Evolutionary conservation across 345 rosid genomes (phyloP).

Genomic region (Dipteronia sinensis): DNA sequence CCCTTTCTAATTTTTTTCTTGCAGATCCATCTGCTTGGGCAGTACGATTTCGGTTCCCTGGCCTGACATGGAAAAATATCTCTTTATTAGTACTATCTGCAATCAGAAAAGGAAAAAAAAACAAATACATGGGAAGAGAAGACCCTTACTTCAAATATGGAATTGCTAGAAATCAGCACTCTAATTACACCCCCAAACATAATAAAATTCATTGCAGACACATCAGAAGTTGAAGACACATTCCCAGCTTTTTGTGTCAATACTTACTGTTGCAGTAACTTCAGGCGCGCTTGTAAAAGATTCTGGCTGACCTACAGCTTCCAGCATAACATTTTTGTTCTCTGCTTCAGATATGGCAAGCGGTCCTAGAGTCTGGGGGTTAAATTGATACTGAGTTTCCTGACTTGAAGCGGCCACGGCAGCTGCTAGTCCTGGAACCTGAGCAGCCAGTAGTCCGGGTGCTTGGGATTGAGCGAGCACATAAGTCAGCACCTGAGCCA

Average conservation of each 20-base stretch:
- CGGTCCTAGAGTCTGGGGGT: slow-evolving; percentile 9
- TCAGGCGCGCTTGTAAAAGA: neutral
- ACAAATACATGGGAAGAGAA: neutral
- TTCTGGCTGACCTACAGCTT: slow-evolving; percentile 5
- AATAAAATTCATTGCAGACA: slow-evolving; percentile 36
- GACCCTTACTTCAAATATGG: neutral
- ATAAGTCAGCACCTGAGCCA: slow-evolving; percentile 41
- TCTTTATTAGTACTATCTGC: slow-evolving; percentile 84
- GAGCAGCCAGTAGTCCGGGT: slow-evolving; percentile 17
- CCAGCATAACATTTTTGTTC: neutral
- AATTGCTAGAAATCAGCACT: neutral
- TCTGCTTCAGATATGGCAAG: slow-evolving; percentile 2
- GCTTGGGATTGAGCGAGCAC: slow-evolving; percentile 37
- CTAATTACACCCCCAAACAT: neutral
- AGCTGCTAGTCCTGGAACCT: slow-evolving; percentile 15
- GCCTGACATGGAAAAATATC: slow-evolving; percentile 73
- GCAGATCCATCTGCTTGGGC: slow-evolving; percentile 70
- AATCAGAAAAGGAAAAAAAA: slow-evolving; percentile 18
- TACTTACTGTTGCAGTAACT: neutral
- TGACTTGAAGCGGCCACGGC: slow-evolving; percentile 6
- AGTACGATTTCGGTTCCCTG: slow-evolving; percentile 65
- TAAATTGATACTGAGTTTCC: slow-evolving; percentile 1
- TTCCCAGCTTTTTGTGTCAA: slow-evolving; percentile 54
- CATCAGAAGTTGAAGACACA: too few species aligned
- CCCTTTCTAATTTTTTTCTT: slow-evolving; percentile 69